Base-by-base conservation (phyloP, 495 filamentous ascomycete genomes). In the Aspergillus leporis region DNA sequence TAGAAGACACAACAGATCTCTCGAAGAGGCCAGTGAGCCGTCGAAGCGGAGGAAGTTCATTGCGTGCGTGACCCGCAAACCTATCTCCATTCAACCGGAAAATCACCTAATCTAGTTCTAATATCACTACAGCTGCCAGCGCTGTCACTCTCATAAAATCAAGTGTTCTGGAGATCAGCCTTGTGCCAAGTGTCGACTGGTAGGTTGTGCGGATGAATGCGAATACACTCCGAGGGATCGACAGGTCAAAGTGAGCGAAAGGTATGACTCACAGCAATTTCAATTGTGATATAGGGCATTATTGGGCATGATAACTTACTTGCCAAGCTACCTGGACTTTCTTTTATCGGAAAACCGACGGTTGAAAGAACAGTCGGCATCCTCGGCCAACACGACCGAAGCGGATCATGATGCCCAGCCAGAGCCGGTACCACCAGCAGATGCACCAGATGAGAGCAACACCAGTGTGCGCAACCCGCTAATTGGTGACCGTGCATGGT, bases 91-190 rank as follows among this genome's bases (percentile, higher is more conserved):
- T 10, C 23, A 31, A 38, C 45, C 28, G 58, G 25, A 52, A 21
- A 60, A 30, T 7, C 9, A 18, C 45, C 34, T 47, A n/a, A 38
- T 48, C 51, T 49, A 18, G 32, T 18, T 0, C 38, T 46, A 43
- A 58, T 21, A 43, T 7, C 34, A 22, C 21, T 55, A 54, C 55
- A 78, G 74, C 14, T 80, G 77, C 51, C 70, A 77, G 56, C 66
- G 76, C 64, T 80, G 76, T 61, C 76, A 80, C 68, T 38, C 70
- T 12, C 76, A 76, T 55, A 80, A 78, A 53, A 78, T 80, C 32
- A 80, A 78, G 62, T 80, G 76, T 47, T 78, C 76, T 1, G 77
- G 76, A 5, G 74, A 72, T 7, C 64, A 70, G 49, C 76, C 75
- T 1, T 80, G 77, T 49, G 62, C 54, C 31, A 78, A 77, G 66